These are phyloP conservation scores for Euphorbia celastroides DNA, from an alignment of 441 rosid genomes.

Conservation along the genomic window DNA sequence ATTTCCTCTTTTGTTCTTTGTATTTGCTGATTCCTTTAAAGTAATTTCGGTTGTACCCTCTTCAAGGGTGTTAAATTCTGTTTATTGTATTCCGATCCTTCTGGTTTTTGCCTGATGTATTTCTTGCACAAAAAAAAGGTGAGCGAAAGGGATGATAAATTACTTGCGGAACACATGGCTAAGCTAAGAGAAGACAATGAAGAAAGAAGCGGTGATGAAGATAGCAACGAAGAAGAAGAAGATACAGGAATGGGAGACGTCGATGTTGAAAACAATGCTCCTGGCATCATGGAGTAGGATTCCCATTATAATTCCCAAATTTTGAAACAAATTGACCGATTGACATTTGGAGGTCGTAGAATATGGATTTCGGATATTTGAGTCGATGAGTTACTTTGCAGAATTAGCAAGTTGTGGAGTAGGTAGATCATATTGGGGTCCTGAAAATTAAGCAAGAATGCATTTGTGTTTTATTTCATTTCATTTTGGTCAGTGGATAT, in stretches of 20 bases:
- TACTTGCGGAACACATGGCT: conserved; percentile 94
- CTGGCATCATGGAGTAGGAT: conserved; percentile 17
- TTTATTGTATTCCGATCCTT: background rate
- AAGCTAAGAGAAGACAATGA: conserved; percentile 70
- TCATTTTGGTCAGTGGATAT: no score
- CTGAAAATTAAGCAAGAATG: no score
- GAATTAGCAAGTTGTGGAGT: no score
- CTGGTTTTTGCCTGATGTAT: conserved; percentile 13
- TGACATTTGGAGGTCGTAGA: no score
- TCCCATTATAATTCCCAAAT: no score
- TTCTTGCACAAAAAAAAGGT: conserved; percentile 41
- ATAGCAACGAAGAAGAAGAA: conserved; percentile 90
- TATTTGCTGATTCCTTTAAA: background rate
- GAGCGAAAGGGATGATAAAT: conserved; percentile 95
- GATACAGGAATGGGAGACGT: conserved; percentile 91
- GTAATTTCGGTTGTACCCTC: background rate
- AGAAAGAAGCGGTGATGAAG: conserved; percentile 91
- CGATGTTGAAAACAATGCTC: conserved; percentile 27
- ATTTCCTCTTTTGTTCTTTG: background rate
- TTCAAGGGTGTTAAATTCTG: background rate
- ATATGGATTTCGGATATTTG: no score
- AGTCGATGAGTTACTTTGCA: no score
- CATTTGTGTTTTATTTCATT: no score
- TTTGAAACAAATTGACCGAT: no score
- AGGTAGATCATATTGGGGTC: no score